Conservation (phyloP, 371 early-diverging fungal genomes). For the Mortierella polycephala region DNA sequence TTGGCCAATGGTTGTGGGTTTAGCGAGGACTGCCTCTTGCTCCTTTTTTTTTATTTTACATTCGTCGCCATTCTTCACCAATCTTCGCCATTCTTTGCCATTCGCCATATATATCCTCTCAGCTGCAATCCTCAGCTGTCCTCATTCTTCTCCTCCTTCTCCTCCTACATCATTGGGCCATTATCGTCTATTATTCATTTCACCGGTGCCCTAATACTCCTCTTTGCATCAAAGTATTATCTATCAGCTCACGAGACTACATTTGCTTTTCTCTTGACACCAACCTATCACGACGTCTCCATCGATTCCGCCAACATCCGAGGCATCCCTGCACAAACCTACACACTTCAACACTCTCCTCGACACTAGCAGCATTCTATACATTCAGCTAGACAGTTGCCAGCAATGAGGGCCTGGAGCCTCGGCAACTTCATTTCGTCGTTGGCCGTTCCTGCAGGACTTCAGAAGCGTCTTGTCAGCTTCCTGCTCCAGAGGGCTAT, state of each 20-base stretch:
- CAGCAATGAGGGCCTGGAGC: conserved; percentile 55
- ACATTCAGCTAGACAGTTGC: too few species aligned
- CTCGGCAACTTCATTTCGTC: conserved; percentile 55
- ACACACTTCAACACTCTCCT: too few species aligned
- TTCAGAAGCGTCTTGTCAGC: conserved; percentile 88
- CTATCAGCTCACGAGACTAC: not conserved
- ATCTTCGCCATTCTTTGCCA: conserved; percentile 4
- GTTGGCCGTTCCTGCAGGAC: conserved; percentile 71
- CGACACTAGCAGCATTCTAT: too few species aligned
- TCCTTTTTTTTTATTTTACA: not conserved
- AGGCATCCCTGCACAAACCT: not conserved
- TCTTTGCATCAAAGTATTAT: not conserved
- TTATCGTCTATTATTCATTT: too few species aligned
- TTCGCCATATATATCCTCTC: not conserved
- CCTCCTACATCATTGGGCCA: not conserved
- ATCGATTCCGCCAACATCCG: not conserved
- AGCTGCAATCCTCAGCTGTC: not conserved
- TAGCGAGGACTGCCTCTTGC: not conserved
- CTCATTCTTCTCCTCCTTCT: not conserved
- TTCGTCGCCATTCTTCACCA: conserved; percentile 4
- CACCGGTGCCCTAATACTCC: too few species aligned
- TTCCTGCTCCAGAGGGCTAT: conserved; percentile 85
- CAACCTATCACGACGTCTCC: not conserved
- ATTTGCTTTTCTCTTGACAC: too few species aligned
- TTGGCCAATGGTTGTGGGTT: too few species aligned